Base-by-base conservation (phyloP, 2,329 filamentous ascomycete genomes). In the Monosporascus cannonballus region DNA sequence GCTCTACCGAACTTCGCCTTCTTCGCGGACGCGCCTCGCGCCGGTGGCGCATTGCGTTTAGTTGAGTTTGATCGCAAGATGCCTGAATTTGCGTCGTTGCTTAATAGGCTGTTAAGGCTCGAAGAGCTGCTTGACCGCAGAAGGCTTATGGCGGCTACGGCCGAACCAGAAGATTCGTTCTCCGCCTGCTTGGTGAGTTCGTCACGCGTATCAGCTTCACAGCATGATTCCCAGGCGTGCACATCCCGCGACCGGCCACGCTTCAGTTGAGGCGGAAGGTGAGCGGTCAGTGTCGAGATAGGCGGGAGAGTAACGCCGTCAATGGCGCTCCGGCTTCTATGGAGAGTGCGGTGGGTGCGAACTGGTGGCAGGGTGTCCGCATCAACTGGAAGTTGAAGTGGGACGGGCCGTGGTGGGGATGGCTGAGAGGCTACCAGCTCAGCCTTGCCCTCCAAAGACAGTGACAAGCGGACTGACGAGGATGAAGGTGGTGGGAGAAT, bases 391-490 rank as follows among this genome's bases (percentile, higher is more conserved):
- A 69, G 76, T 54, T 73, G 78, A 59, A 73, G 73, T 61, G 73
- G 71, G 61, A 78, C 76, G 54, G 77, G 81, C 49, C 84, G 86
- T 2, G 87, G 89, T 3, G 89, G 87, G 3, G 86, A 87, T 30
- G 79, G 76, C 57, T 86, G 83, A 56, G 86, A 79, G 51, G 86
- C 83, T 22, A 92, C 83, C 49, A 96, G 78, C 63, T 93, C 87
- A n/a, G 93, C 93, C 65, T 92, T 93, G 59, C 93, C 93, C 64
- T 96, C 90, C 34, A 92, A 79, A 18, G 90, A 94, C 64, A 94
- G 84, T 2, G 89, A 90, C 27, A 96, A 77, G 48, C 90, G 85
- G 53, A 96, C 79, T 27, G 81, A 79, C 48, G 80, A 80, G 3
- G 68, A 64, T n/a, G 75, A 71, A 48, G 67, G 69, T 48, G 68